A percentile compares a stretch with the other conserved stretches of the same genome.
phyloP scores from a whole-genome alignment of 306 rosid genomes.

The Adenanthera pavonina region DNA sequence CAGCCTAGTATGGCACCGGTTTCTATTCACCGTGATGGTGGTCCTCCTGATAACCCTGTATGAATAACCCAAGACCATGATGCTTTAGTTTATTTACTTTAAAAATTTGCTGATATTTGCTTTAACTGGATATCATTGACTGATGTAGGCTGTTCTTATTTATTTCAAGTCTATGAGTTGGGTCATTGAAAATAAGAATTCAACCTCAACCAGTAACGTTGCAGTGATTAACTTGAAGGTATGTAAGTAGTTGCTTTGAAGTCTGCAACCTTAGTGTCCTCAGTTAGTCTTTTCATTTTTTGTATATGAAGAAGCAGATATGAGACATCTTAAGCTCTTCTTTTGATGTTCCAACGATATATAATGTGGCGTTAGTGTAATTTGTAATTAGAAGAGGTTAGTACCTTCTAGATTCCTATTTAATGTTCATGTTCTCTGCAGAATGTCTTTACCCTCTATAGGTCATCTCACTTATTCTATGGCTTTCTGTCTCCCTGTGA shows the following conservation, averaged over 20 bases:
- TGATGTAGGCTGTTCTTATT: conserved; percentile 68
- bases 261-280: background rate
- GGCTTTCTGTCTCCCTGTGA: conserved; percentile 28
- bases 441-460: conserved; percentile 18
- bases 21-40: conserved; percentile 62
- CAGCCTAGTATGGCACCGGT: conserved; percentile 57
- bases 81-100: background rate
- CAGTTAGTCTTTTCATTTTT: conserved; percentile 23
- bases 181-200: conserved; percentile 71
- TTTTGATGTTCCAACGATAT: background rate
- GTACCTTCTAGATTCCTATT: conserved; percentile 17
- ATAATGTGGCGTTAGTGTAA: conserved; percentile 15
- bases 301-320: conserved; percentile 25
- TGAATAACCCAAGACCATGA: conserved; percentile 33
- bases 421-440: conserved; percentile 22
- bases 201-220: conserved; percentile 57
- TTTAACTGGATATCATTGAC: conserved; percentile 27
- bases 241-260: conserved; percentile 28
- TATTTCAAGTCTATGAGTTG: conserved; percentile 84
- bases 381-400: conserved; percentile 21
- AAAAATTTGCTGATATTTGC: conserved; percentile 18
- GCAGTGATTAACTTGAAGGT: conserved; percentile 83
- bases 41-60: conserved; percentile 63
- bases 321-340: background rate
- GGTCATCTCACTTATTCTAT: conserved; percentile 29